Evolutionary conservation across 768 basidiomycete species (phyloP).

Genomic region (Macrolepiota dolichaula): DNA sequence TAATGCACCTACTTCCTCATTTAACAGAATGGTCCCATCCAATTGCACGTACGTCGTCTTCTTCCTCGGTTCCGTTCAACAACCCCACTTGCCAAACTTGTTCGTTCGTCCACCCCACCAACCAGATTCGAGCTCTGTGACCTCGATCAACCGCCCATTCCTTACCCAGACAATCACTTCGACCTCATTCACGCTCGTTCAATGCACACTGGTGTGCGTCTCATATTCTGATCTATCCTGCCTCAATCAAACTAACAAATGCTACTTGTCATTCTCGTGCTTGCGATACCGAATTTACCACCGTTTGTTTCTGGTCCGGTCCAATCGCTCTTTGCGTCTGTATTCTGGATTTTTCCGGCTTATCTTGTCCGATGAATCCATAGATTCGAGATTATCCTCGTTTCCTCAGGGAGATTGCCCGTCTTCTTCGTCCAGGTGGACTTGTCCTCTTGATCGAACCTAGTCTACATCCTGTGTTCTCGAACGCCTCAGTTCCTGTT

Average conservation of each 20-base stretch:
- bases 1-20: conserved; percentile 1
- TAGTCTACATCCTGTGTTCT: conserved; percentile 44
- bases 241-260: neutral
- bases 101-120: conserved; percentile 5
- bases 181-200: conserved; percentile 70
- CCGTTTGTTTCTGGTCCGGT: neutral
- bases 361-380: conserved; percentile 13
- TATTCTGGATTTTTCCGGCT: conserved; percentile 9
- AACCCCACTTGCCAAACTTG: neutral
- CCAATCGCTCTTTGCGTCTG: conserved; percentile 8
- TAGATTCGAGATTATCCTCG: conserved; percentile 63
- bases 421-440: conserved; percentile 69
- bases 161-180: conserved; percentile 61
- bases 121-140: conserved; percentile 70
- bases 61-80: conserved; percentile 3
- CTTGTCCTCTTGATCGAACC: conserved; percentile 64
- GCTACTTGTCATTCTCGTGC: neutral
- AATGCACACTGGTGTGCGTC: conserved; percentile 61
- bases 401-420: conserved; percentile 57
- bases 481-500: conserved; percentile 14
- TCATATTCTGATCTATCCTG: conserved; percentile 3
- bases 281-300: neutral
- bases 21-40: conserved; percentile 54
- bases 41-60: conserved; percentile 63
- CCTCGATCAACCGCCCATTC: conserved; percentile 55